Evolutionary conservation across 208 protist species (phyloP).

Genomic region (Novymonas esmeraldas): DNA sequence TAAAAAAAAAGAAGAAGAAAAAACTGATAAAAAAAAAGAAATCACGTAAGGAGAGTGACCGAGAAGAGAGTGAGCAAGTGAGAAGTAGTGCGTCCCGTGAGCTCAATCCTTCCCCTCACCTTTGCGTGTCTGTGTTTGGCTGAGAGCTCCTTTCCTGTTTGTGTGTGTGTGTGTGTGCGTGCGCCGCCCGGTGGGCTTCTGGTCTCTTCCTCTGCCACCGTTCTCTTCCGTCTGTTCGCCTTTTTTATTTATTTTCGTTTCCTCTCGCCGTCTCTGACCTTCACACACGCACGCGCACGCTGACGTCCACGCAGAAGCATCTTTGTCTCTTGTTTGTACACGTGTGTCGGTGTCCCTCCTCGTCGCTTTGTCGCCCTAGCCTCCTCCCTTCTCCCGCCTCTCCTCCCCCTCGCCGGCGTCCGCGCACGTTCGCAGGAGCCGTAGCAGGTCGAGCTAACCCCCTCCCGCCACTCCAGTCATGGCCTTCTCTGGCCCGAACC

Average conservation of each 20-base stretch:
- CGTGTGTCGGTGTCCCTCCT: constrained; percentile 1
- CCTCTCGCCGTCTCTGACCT: not conserved
- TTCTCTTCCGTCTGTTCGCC: not conserved
- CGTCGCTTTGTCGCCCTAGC: not conserved
- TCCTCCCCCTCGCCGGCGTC: not conserved
- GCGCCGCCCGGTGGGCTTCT: no score
- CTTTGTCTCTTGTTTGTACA: not conserved
- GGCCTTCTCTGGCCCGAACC: constrained; percentile 77
- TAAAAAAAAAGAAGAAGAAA: constrained; percentile 52
- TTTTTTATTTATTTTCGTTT: not conserved
- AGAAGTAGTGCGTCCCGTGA: constrained; percentile 2
- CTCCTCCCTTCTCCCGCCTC: not conserved
- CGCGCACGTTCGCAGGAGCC: no score
- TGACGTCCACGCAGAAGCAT: not conserved
- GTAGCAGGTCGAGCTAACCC: no score
- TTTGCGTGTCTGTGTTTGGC: constrained; percentile 6
- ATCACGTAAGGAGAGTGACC: constrained; percentile 16
- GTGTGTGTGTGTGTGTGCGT: no score
- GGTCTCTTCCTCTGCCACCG: not conserved
- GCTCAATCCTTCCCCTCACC: not conserved
- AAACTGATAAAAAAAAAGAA: constrained; percentile 38
- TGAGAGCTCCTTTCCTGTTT: no score
- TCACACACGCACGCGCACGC: not conserved
- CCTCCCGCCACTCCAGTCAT: no score
- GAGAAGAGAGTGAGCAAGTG: constrained; percentile 15